These are phyloP conservation scores for Podaxis sp. DNA, from an alignment of 768 basidiomycete species.

Conservation along the genomic window DNA sequence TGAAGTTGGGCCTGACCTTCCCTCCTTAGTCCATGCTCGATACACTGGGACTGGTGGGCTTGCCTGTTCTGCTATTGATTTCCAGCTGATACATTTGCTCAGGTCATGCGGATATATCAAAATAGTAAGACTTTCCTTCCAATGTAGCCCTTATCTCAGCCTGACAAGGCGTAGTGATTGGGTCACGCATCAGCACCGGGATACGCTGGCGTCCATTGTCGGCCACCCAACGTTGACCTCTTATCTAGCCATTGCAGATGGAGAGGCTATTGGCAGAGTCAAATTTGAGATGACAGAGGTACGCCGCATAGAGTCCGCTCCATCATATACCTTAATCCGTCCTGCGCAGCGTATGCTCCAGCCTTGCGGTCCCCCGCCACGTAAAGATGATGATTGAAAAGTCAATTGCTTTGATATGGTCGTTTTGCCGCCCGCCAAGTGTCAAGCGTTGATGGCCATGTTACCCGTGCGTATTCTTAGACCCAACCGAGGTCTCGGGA, in stretches of 20 bases:
- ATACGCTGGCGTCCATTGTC: constrained; percentile 90
- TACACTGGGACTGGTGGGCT: constrained; percentile 91
- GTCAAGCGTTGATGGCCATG: neutral
- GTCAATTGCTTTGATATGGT: neutral
- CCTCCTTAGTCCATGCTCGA: constrained; percentile 79
- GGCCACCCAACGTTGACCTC: constrained; percentile 86
- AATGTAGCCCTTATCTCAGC: constrained; percentile 6
- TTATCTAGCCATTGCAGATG: constrained; percentile 91
- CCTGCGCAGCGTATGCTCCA: constrained; percentile 81
- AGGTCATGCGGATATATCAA: constrained; percentile 96
- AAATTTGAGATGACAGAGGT: constrained; percentile 98
- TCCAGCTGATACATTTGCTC: constrained; percentile 15
- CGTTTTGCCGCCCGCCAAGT: neutral
- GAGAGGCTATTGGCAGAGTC: constrained; percentile 84
- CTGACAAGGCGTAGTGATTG: constrained; percentile 68
- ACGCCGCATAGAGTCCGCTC: constrained; percentile 18
- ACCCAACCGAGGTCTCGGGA: constrained; percentile 6
- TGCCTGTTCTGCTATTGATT: constrained; percentile 2
- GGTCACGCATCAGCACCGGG: constrained; percentile 96
- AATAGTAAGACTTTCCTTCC: constrained; percentile 65
- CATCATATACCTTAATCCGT: constrained; percentile 11
- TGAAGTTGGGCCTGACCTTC: constrained; percentile 15
- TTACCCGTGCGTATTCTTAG: constrained; percentile 12
- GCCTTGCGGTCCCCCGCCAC: constrained; percentile 90
- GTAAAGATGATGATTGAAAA: constrained; percentile 76